Evolutionary conservation across 2,329 filamentous ascomycete genomes (phyloP), one percentile per base, ranked within the genome.

Genomic region (Pezicula radicicola): DNA sequence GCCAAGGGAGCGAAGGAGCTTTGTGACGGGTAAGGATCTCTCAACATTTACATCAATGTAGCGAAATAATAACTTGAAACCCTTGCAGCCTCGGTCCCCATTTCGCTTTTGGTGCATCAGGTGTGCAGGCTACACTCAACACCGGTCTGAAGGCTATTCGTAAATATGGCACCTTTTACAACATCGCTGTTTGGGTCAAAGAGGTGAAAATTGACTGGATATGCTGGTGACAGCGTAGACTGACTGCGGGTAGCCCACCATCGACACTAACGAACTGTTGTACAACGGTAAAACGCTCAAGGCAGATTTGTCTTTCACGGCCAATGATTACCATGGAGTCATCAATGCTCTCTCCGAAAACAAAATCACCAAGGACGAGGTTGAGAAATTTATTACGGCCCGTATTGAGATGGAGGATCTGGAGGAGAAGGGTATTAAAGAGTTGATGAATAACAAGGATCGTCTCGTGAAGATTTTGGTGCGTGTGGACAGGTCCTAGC

Each of bases 131-230:
- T 4, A 75, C 72, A 7, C 68, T 81, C 6, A 73, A 79, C 49
- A 66, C 71, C 48, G 77, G 75, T 1, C 68, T 80, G 12, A 69
- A 73, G 37, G 73, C 76, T 1, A 67, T 77, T 30, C 71, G 76
- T 37, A 75, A 75, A 12, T 61, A 75, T 41, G 78, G 77, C 3
- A 79, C 75, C 2, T 68, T 80, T 28, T 72, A 81, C 50, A 81
- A 81, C 50, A 77, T 81, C 48, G 78, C 78, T 8, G 75, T 81
- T 36, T 80, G 77, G 76, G 76, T 79, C 63, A 78, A 79, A n/a
- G n/a, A n/a, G n/a, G n/a, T n/a, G n/a, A n/a, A n/a, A n/a, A n/a
- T n/a, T n/a, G n/a, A n/a, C n/a, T n/a, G n/a, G n/a, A n/a, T n/a
- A n/a, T n/a, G n/a, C n/a, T n/a, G n/a, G n/a, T n/a, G 62, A 63